Evolutionary conservation across 192 early-diverging fungal species (phyloP).

Genomic region (Pilobolus umbonatus): DNA sequence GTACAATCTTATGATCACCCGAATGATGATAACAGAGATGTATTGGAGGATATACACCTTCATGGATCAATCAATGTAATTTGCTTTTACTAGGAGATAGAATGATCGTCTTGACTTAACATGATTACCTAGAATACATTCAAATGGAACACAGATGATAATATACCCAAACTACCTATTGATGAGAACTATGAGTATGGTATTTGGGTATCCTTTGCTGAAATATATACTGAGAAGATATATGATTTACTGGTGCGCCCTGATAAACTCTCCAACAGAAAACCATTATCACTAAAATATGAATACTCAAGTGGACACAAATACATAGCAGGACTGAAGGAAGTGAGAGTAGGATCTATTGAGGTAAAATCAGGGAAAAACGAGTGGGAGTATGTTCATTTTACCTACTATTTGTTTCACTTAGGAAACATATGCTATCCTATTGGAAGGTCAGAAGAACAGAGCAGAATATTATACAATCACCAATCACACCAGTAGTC

Average conservation of each 20-base stretch:
- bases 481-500: slow-evolving; percentile 50
- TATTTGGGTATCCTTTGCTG: slow-evolving; percentile 84
- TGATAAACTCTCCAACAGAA: slow-evolving; percentile 26
- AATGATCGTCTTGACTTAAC: neutral
- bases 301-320: slow-evolving; percentile 37
- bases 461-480: slow-evolving; percentile 54
- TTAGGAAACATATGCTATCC: slow-evolving; percentile 55
- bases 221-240: slow-evolving; percentile 86
- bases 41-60: slow-evolving; percentile 17
- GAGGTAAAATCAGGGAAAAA: too few relatives aligned
- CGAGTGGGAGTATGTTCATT: slow-evolving; percentile 12
- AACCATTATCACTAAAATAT: slow-evolving; percentile 33
- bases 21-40: slow-evolving; percentile 20
- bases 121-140: neutral
- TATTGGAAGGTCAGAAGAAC: slow-evolving; percentile 53
- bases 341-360: slow-evolving; percentile 48
- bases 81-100: neutral
- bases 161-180: neutral
- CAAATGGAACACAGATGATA: neutral
- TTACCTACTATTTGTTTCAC: neutral
- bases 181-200: slow-evolving; percentile 63
- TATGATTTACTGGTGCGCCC: slow-evolving; percentile 86
- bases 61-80: neutral
- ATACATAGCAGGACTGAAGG: slow-evolving; percentile 56
- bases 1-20: slow-evolving; percentile 20